phyloP scores from a whole-genome alignment of 2,329 filamentous ascomycete genomes.

The Paramyrothecium roridum region DNA sequence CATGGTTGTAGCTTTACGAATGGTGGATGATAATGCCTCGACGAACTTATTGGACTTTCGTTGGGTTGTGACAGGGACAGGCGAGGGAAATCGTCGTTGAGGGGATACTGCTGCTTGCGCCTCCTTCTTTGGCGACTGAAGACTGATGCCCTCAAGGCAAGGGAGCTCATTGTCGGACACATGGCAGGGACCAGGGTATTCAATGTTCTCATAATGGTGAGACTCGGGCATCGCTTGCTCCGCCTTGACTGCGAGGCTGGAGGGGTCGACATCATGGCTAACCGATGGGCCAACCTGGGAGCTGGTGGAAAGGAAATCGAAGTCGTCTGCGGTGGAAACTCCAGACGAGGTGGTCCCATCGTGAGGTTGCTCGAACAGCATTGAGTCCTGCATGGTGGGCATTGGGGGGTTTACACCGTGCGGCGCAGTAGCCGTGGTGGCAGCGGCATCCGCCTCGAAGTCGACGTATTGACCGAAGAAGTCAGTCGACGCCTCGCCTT shows the following conservation, averaged over 20 bases:
- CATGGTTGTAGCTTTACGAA: constrained; percentile 34
- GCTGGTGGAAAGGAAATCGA: constrained; percentile 31
- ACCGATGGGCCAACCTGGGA: constrained; percentile 22
- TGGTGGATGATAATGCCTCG: constrained; percentile 37
- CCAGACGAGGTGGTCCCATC: constrained; percentile 30
- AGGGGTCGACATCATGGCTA: constrained; percentile 26
- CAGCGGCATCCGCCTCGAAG: constrained; percentile 25
- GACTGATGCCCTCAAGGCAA: constrained; percentile 43
- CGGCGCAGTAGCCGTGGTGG: constrained; percentile 14
- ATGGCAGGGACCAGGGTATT: constrained; percentile 28
- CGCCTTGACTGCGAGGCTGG: constrained; percentile 17
- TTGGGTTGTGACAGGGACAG: constrained; percentile 20
- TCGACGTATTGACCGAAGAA: constrained; percentile 34
- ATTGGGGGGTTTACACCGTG: constrained; percentile 16
- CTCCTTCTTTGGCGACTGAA: constrained; percentile 32
- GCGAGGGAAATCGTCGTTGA: constrained; percentile 27
- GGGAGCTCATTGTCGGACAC: constrained; percentile 48
- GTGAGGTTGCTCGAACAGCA: constrained; percentile 23
- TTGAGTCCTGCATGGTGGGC: constrained; percentile 19
- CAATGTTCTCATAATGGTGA: constrained; percentile 12
- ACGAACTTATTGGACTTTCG: constrained; percentile 36
- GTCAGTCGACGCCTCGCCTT: constrained; percentile 25
- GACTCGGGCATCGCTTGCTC: constrained; percentile 2
- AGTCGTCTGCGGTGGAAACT: constrained; percentile 31
- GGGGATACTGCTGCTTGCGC: constrained; percentile 20